phyloP scores from a whole-genome alignment of 2,329 filamentous ascomycete genomes.

The Pseudocercospora pini-densiflorae region DNA sequence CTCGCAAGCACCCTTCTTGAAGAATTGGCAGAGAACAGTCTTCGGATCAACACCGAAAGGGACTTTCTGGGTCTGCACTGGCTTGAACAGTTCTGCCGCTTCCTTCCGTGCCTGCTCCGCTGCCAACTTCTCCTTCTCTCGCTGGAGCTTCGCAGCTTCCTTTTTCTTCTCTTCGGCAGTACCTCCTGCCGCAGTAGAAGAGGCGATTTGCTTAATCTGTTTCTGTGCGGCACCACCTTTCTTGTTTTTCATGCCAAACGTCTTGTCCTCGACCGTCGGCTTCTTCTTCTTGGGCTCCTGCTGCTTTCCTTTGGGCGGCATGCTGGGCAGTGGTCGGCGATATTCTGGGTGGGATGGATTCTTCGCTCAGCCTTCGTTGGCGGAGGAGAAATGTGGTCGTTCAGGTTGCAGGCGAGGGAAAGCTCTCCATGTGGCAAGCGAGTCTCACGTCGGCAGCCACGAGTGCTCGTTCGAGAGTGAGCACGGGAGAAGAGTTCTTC shows the following conservation, averaged over 20 bases:
- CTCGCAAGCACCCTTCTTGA: constrained; percentile 95
- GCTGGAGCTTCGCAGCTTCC: constrained; percentile 65
- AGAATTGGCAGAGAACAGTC: constrained; percentile 95
- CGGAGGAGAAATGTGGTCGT: constrained; percentile 4
- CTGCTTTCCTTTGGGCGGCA: constrained; percentile 70
- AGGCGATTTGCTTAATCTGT: constrained; percentile 82
- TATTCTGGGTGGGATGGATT: constrained; percentile 9
- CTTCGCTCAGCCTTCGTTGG: constrained; percentile 23
- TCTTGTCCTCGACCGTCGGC: constrained; percentile 80
- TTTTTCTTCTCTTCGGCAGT: constrained; percentile 88
- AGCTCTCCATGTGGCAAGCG: constrained; percentile 39
- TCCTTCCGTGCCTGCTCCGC: constrained; percentile 84
- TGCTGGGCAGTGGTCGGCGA: constrained; percentile 51
- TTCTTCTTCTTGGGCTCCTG: constrained; percentile 59
- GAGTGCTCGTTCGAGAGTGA: constrained; percentile 12
- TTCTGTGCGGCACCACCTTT: constrained; percentile 91
- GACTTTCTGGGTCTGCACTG: constrained; percentile 95
- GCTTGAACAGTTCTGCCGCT: constrained; percentile 81
- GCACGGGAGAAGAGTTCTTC: background rate
- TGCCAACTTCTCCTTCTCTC: constrained; percentile 88
- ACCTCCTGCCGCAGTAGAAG: constrained; percentile 73
- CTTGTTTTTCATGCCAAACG: constrained; percentile 99
- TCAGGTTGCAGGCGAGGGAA: constrained; percentile 39
- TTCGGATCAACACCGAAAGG: constrained; percentile 98
- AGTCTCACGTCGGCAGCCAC: constrained; percentile 22